Base-by-base conservation (phyloP, 192 early-diverging fungal species). In the Martensiomyces pterosporus region DNA sequence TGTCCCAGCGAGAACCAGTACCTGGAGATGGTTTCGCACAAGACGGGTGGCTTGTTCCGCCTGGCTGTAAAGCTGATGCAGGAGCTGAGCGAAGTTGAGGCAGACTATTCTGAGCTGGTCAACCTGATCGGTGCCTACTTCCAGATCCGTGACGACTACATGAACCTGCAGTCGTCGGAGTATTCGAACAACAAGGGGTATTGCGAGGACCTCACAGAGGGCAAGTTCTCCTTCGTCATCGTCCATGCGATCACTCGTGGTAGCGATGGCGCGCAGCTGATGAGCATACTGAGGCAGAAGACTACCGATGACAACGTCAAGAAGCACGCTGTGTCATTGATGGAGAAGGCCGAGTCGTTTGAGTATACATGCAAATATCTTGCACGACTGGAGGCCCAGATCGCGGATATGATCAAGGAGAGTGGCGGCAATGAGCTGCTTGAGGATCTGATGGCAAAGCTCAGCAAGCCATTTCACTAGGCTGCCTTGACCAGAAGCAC, bases 141-240 rank as follows among this genome's bases (percentile, higher is more conserved):
- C 60, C 97, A 99, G 72, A 85, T 99, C 50, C 81, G 94, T 29
- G 97, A 99, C 68, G 97, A 99, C 51, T 98, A 91, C 43, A 80
- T 97, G 62, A 99, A 99, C 56, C 68, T 99, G 9, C 82, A 85
- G 52, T 93, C 94, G 9, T 76, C 75, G 16, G 78, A 81, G 80
- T 99, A 95, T 56, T 76, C 85, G 5, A 84, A 90, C 41, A 92
- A 90, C 64, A 99, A 99, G 67, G 97, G 97, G 19, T 99, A 88
- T 62, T 95, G 94, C 55, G 97, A 99, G 73, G 97, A 99, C 58
- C 67, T 99, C 36, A 94, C 93, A 0, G 97, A 99, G 76, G 97
- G 97, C 61, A 99, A 99, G 77, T 99, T 96, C 64, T 95, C 92
- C 10, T 99, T 89, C 66, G 89, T 90, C 13, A 82, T 98, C 49